These are phyloP conservation scores for Nicotiana sylvestris DNA, from an alignment of 257 asterid genomes.

Conservation along the genomic window DNA sequence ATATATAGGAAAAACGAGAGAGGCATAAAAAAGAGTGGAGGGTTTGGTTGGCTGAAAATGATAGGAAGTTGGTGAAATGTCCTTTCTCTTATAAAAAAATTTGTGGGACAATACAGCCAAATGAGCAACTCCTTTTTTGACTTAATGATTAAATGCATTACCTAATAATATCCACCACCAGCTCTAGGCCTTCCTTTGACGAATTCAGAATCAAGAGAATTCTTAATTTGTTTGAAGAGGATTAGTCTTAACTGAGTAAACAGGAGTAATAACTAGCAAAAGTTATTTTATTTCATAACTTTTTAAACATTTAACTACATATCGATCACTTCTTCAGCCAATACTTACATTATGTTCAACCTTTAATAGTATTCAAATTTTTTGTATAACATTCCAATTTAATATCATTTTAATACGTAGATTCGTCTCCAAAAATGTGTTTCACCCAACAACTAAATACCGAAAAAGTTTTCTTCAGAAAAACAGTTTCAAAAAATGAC, in stretches of 20 bases:
- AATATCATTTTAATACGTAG: background rate
- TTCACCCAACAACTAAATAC: background rate
- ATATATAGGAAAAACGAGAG: background rate
- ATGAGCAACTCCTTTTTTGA: background rate
- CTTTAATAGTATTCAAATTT: background rate
- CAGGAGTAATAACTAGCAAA: too few species aligned
- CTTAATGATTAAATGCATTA: background rate
- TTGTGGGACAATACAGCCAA: background rate
- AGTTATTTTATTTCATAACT: background rate
- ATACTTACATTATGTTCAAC: background rate
- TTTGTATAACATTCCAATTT: background rate
- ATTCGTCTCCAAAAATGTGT: background rate
- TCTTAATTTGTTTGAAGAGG: background rate
- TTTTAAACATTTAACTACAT: background rate
- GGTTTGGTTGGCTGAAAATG: background rate
- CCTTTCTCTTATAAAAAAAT: background rate
- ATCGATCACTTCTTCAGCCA: background rate
- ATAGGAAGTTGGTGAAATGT: background rate
- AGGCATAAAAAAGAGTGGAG: background rate
- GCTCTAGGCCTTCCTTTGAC: background rate
- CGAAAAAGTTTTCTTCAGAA: background rate
- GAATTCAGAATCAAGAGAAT: background rate
- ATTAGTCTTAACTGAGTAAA: too few species aligned
- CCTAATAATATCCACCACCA: constrained; percentile 1
- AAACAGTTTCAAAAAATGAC: background rate